Conservation (phyloP, 169 alveolate species). For the Eimeria maxima region DNA sequence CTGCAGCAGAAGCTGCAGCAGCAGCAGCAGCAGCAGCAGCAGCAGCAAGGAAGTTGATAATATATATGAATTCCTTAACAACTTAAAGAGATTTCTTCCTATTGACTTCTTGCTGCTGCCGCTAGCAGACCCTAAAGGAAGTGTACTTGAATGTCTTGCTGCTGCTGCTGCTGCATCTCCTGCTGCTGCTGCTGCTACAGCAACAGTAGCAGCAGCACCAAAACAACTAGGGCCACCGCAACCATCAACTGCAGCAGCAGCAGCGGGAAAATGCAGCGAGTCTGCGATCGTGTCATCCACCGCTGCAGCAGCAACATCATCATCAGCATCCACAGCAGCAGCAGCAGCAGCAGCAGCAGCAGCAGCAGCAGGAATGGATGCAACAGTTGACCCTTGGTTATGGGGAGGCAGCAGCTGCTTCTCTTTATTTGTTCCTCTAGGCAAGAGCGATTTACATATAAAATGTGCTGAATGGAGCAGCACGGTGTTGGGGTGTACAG, state of each 20-base stretch:
- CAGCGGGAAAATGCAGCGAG: not conserved
- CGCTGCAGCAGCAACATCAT: not conserved
- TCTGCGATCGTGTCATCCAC: not conserved
- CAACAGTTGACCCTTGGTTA: not conserved
- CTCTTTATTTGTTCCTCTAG: not conserved
- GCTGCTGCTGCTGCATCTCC: constrained; percentile 35
- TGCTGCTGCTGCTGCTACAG: not conserved
- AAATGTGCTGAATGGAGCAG: not conserved
- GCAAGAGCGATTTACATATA: constrained; percentile 9
- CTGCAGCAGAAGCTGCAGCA: too few relatives aligned
- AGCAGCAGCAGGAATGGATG: too few relatives aligned
- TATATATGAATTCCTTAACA: not conserved
- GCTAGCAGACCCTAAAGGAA: constrained; percentile 22
- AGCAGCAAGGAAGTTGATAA: constrained; percentile 43
- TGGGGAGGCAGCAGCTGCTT: constrained; percentile 39
- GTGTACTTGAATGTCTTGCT: not conserved
- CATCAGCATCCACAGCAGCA: not conserved
- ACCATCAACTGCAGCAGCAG: not conserved
- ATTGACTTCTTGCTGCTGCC: constrained; percentile 55
- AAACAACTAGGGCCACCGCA: not conserved
- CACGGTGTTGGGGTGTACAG: not conserved
- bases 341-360: too few relatives aligned
- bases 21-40: not conserved
- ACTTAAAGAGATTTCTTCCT: constrained; percentile 11
- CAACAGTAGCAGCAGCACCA: constrained; percentile 16